These are phyloP conservation scores for Euphorbia corollata DNA, from an alignment of 441 rosid genomes.

Conservation along the genomic window DNA sequence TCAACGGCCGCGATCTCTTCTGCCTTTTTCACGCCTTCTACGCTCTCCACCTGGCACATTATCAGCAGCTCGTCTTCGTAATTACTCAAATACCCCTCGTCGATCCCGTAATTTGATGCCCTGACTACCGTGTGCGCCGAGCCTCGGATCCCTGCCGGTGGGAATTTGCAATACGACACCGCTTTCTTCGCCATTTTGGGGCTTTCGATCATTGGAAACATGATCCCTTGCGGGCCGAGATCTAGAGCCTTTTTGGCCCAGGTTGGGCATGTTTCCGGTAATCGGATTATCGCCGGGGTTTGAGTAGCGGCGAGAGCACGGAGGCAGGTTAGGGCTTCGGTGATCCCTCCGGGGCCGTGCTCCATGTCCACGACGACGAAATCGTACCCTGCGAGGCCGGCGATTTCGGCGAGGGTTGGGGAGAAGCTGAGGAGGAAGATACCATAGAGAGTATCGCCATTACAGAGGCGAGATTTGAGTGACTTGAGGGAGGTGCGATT, in stretches of 20 bases:
- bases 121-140: slow-evolving; percentile 78
- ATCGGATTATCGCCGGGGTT: slow-evolving; percentile 62
- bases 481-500: slow-evolving; percentile 16
- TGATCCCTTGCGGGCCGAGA: slow-evolving; percentile 83
- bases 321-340: slow-evolving; percentile 59
- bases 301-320: slow-evolving; percentile 49
- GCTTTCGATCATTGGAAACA: slow-evolving; percentile 87
- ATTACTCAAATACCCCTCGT: slow-evolving; percentile 66
- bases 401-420: slow-evolving; percentile 81
- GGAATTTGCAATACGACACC: slow-evolving; percentile 77
- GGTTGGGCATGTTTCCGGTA: slow-evolving; percentile 54
- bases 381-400: slow-evolving; percentile 72
- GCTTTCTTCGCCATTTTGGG: slow-evolving; percentile 56
- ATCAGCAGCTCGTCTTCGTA: slow-evolving; percentile 64
- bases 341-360: slow-evolving; percentile 80
- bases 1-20: slow-evolving; percentile 74
- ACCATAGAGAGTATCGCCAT: slow-evolving; percentile 74
- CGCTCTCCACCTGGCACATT: slow-evolving; percentile 88
- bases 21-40: slow-evolving; percentile 52
- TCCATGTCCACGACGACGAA: slow-evolving; percentile 92
- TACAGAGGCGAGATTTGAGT: slow-evolving; percentile 64
- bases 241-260: slow-evolving; percentile 92
- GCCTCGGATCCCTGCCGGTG: slow-evolving; percentile 73
- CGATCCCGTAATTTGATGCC: slow-evolving; percentile 71
- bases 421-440: slow-evolving; percentile 77